Evolutionary conservation across 2,329 filamentous ascomycete genomes (phyloP).

Genomic region (Coniochaeta hoffmannii): DNA sequence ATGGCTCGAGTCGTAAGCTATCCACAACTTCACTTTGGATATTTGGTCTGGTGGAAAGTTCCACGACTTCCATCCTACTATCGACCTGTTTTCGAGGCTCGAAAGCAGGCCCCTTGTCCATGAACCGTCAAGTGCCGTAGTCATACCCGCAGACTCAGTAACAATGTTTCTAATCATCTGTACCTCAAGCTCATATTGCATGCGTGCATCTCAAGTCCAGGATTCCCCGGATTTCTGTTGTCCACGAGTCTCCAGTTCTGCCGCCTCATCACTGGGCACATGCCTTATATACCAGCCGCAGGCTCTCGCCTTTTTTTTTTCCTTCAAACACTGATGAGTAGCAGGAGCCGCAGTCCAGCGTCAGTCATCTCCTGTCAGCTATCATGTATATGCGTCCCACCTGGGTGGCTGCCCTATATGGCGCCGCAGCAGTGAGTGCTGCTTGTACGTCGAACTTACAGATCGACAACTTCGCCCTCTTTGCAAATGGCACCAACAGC

Average conservation of each 20-base stretch:
- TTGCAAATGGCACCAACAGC: neutral
- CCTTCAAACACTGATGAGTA: neutral
- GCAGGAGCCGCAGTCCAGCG: neutral
- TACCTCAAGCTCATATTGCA: neutral
- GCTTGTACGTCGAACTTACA: neutral
- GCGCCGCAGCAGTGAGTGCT: slow-evolving; percentile 1
- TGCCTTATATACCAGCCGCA: neutral
- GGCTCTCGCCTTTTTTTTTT: neutral
- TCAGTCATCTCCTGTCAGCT: neutral
- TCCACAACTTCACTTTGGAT: neutral
- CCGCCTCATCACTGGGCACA: neutral
- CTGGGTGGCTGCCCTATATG: neutral
- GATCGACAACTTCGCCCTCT: slow-evolving; percentile 3
- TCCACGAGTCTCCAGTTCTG: neutral
- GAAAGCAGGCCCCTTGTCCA: neutral
- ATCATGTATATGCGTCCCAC: neutral
- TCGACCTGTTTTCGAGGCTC: neutral
- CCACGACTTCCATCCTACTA: neutral
- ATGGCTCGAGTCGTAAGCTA: neutral
- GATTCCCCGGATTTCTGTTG: neutral
- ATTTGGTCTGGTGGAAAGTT: slow-evolving; percentile 2
- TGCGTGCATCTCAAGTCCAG: neutral
- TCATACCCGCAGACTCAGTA: neutral
- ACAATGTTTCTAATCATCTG: neutral
- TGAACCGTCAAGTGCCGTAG: neutral